phyloP scores from a whole-genome alignment of 2,329 filamentous ascomycete genomes.

The Alternaria infectoria region DNA sequence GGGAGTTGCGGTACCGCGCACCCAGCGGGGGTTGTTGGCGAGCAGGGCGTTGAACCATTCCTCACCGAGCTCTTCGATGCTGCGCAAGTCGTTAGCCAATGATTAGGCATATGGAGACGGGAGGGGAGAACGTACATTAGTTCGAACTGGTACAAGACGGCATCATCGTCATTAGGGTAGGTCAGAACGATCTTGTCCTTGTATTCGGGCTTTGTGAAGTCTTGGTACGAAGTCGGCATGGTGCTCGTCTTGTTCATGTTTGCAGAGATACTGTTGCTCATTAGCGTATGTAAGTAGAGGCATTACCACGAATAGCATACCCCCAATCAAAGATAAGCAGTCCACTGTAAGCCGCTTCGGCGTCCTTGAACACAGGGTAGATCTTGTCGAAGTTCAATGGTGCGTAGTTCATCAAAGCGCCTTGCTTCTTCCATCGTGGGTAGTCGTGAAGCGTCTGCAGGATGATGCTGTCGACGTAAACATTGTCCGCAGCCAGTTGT shows the following conservation, averaged over 20 bases:
- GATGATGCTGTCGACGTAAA: slow-evolving; percentile 53
- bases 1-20: slow-evolving; percentile 59
- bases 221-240: slow-evolving; percentile 50
- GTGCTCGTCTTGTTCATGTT: slow-evolving; percentile 44
- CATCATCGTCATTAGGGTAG: slow-evolving; percentile 66
- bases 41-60: slow-evolving; percentile 58
- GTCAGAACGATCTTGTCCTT: slow-evolving; percentile 53
- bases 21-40: slow-evolving; percentile 60
- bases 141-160: slow-evolving; percentile 59
- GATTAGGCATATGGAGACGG: neutral
- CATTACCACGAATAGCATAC: neutral
- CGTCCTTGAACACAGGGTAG: slow-evolving; percentile 51
- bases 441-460: slow-evolving; percentile 62
- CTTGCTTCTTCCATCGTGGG: slow-evolving; percentile 58
- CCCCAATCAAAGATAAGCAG: slow-evolving; percentile 45
- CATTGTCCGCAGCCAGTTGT: slow-evolving; percentile 47
- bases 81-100: slow-evolving; percentile 5
- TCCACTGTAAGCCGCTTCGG: slow-evolving; percentile 53
- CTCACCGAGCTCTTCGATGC: slow-evolving; percentile 49
- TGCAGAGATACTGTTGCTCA: slow-evolving; percentile 38
- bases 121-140: slow-evolving; percentile 44
- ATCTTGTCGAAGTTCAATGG: slow-evolving; percentile 56
- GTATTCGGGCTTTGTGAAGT: slow-evolving; percentile 57
- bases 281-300: neutral
- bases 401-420: slow-evolving; percentile 58